Evolutionary conservation across 176 grass and related monocot genomes (phyloP), one percentile per base, ranked within the genome.

Genomic region (Oryza officinalis): DNA sequence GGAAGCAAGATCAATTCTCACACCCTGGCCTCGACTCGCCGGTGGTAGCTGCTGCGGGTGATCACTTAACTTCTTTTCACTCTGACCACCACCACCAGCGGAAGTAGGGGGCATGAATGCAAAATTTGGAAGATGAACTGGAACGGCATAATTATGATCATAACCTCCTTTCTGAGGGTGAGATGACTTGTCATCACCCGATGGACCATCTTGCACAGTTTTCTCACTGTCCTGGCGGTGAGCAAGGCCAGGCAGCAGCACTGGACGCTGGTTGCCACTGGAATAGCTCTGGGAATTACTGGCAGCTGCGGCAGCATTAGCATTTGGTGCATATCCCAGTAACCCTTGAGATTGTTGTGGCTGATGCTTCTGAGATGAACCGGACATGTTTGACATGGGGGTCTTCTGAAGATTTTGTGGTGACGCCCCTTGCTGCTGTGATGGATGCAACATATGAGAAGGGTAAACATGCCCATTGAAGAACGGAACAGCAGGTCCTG

Each of bases 401-500:
- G 33, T 72, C 74, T 93, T 97, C 60, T 94, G 92, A 79, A 44
- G 83, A 89, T 86, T 89, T 87, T 92, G 96, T 47, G 80, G 93
- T 45, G 88, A 87, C 0, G 32, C 72, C 23, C 83, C 79, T 78
- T 93, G 97, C 71, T 92, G 87, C 41, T 96, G 96, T 64, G 85
- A 90, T 68, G 97, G 89, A 41, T 96, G 93, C 73, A 93, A 35
- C 93, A 99, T 99, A 69, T 94, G 97, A 83, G 87, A 61, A 49
- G 96, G 44, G 54, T 94, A 96, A 65, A 94, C 84, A 72, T 81
- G 89, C n/a, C 89, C 91, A 61, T 90, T 94, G 87, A 94, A 99
- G 76, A 92, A 99, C 25, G 96, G 91, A 87, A 99, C 92, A 87
- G 85, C 85, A 76, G 94, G 78, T 30, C 90, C 87, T 20, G 86